Evolutionary conservation across 352 stramenopile genomes (phyloP).

Genomic region (Pythium volutum): DNA sequence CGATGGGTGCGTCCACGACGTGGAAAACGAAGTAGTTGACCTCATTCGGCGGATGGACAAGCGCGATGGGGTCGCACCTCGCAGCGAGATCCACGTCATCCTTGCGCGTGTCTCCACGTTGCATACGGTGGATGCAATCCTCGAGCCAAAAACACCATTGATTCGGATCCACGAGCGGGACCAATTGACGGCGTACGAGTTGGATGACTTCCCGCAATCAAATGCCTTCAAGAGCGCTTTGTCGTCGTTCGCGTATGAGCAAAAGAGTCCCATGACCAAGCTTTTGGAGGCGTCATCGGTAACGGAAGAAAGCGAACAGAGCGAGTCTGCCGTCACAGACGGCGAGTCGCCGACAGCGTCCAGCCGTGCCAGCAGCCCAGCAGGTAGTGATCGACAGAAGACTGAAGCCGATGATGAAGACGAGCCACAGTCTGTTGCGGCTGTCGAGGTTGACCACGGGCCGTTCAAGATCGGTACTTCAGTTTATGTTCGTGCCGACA

Average conservation of each 20-base stretch:
- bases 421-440: neutral
- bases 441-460: neutral
- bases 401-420: conserved; percentile 10
- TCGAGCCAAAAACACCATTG: conserved; percentile 62
- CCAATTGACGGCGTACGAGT: conserved; percentile 66
- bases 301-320: conserved; percentile 18
- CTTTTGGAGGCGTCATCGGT: neutral
- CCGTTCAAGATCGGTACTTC: conserved; percentile 46
- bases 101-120: conserved; percentile 55
- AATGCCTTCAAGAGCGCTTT: neutral
- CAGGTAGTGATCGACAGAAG: conserved; percentile 15
- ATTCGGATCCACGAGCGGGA: conserved; percentile 77
- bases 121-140: conserved; percentile 60
- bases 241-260: conserved; percentile 4
- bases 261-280: neutral
- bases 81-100: conserved; percentile 32
- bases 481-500: conserved; percentile 63
- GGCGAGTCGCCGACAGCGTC: conserved; percentile 6
- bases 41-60: conserved; percentile 40
- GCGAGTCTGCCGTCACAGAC: conserved; percentile 7
- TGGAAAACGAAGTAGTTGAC: conserved; percentile 53
- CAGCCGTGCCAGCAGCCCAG: conserved; percentile 4
- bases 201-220: conserved; percentile 36
- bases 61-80: conserved; percentile 12
- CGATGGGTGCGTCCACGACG: conserved; percentile 53